A percentile compares a stretch with the other conserved stretches of the same genome.
Conservation (phyloP, 768 basidiomycete species). For the Rhodosporidiobolus sp. region DNA sequence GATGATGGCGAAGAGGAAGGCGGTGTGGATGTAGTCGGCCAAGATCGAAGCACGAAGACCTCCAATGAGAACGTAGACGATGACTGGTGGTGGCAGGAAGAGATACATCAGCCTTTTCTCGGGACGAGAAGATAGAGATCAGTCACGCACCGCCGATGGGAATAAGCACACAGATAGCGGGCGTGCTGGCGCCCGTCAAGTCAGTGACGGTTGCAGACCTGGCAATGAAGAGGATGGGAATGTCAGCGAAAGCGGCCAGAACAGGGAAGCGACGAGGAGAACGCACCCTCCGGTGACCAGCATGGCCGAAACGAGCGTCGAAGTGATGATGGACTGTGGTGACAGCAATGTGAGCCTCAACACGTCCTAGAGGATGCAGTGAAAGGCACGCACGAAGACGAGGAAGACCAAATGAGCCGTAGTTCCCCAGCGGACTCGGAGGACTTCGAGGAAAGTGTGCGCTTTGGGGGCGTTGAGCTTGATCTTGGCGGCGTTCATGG, state of each 20-base stretch:
- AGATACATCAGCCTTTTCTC: too few relatives aligned
- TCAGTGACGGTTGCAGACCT: slow-evolving; percentile 75
- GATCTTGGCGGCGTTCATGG: slow-evolving; percentile 77
- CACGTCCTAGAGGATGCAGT: too few relatives aligned
- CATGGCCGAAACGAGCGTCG: slow-evolving; percentile 55
- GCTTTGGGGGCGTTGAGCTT: slow-evolving; percentile 75
- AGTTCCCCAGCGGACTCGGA: slow-evolving; percentile 66
- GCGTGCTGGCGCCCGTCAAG: slow-evolving; percentile 78
- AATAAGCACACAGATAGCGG: not conserved
- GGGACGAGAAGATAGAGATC: too few relatives aligned
- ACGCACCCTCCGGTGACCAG: slow-evolving; percentile 45
- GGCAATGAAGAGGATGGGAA: slow-evolving; percentile 6
- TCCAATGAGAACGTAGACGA: slow-evolving; percentile 39
- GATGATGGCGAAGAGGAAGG: slow-evolving; percentile 10
- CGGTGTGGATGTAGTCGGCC: slow-evolving; percentile 29
- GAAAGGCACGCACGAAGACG: too few relatives aligned
- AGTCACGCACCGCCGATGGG: too few relatives aligned
- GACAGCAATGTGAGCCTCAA: too few relatives aligned
- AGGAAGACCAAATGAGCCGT: slow-evolving; percentile 77
- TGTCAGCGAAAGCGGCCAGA: too few relatives aligned
- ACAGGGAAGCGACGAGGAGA: too few relatives aligned
- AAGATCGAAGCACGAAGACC: slow-evolving; percentile 5
- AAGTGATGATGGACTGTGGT: slow-evolving; percentile 74
- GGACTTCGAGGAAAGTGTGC: slow-evolving; percentile 59
- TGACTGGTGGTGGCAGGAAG: too few relatives aligned